Evolutionary conservation across 305 asterid genomes (phyloP).

Genomic region (Fraxinus albicans): DNA sequence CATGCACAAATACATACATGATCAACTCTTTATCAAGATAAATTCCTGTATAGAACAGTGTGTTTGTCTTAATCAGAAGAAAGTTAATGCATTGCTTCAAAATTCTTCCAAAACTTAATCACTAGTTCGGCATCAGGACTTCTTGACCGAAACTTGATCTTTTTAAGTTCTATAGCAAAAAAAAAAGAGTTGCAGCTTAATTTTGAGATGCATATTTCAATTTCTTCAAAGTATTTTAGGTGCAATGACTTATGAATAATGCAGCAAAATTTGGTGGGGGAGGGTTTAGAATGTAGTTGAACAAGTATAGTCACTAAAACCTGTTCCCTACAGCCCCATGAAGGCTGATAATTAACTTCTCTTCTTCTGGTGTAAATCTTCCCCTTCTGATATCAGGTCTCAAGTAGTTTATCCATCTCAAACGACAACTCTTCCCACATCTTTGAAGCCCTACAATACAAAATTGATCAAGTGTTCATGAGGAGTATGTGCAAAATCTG

Average conservation of each 20-base stretch:
- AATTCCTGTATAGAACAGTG: background rate
- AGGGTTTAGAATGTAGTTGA: background rate
- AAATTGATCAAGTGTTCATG: background rate
- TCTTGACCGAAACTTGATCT: background rate
- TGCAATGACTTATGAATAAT: background rate
- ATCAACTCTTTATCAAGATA: background rate
- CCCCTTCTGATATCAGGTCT: constrained; percentile 96
- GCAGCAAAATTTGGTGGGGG: background rate
- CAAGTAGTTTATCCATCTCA: constrained; percentile 90
- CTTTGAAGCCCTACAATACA: constrained; percentile 71
- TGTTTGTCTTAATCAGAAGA: background rate
- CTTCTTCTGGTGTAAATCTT: constrained; percentile 83
- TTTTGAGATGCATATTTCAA: background rate
- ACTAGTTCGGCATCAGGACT: background rate
- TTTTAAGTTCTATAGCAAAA: background rate
- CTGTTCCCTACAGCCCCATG: constrained; percentile 96
- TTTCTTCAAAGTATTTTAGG: background rate
- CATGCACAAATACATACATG: constrained; percentile 9
- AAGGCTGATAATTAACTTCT: constrained; percentile 81
- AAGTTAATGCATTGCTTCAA: background rate
- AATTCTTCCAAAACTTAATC: background rate
- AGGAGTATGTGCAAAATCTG: background rate
- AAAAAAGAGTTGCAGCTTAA: background rate
- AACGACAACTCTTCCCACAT: constrained; percentile 90
- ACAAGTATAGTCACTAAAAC: constrained; percentile 29